A percentile compares a stretch with the other conserved stretches of the same genome.
phyloP scores from a whole-genome alignment of 306 rosid species.

The Phaseolus lunatus region DNA sequence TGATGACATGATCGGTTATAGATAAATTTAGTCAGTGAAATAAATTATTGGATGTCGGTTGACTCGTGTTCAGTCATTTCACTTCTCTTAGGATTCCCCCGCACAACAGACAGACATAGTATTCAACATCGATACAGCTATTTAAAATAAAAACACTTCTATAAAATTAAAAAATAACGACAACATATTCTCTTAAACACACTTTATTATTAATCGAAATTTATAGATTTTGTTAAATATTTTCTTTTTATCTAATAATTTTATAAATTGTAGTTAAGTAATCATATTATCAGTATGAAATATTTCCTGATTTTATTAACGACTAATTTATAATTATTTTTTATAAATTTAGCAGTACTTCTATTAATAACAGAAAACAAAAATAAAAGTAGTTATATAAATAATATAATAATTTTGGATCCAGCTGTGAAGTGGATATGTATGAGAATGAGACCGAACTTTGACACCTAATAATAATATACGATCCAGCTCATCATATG shows the following conservation, averaged over 20 bases:
- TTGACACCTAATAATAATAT: not conserved
- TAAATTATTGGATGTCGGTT: not conserved
- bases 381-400: not conserved
- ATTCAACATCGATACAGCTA: not conserved
- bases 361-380: too few species aligned
- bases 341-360: too few species aligned
- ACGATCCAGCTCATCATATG: not conserved
- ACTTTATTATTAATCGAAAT: too few species aligned
- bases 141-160: not conserved
- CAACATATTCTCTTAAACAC: too few species aligned
- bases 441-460: not conserved
- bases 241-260: too few species aligned
- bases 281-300: too few species aligned
- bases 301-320: too few species aligned
- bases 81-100: not conserved
- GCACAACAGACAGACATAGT: not conserved
- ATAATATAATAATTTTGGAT: not conserved
- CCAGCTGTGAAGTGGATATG: conserved; percentile 14
- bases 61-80: not conserved
- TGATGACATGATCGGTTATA: not conserved
- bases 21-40: not conserved
- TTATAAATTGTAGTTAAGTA: too few species aligned
- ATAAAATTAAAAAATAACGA: too few species aligned
- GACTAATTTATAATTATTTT: too few species aligned
- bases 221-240: too few species aligned